Evolutionary conservation across 257 asterid species (phyloP).

Genomic region (Nicotiana tomentosiformis): DNA sequence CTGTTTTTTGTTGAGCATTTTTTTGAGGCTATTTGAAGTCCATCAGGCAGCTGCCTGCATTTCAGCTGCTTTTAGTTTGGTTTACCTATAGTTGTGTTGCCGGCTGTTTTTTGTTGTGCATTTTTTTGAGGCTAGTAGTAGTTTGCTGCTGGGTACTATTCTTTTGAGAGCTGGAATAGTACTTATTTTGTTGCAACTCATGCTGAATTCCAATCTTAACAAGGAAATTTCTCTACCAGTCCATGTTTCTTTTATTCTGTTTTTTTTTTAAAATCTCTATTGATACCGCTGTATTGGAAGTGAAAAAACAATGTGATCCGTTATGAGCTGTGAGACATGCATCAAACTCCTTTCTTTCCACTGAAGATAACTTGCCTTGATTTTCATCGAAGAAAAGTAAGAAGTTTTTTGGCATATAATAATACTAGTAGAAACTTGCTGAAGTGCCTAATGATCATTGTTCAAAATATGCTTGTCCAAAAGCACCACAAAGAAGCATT

Average conservation of each 20-base stretch:
- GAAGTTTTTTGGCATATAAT: too few relatives aligned
- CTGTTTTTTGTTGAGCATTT: conserved; percentile 10
- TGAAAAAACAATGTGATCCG: background rate
- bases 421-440: too few relatives aligned
- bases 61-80: background rate
- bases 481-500: too few relatives aligned
- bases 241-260: background rate
- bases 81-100: background rate
- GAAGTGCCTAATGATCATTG: too few relatives aligned
- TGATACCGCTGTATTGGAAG: background rate
- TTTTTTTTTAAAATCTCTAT: background rate
- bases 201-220: background rate
- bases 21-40: conserved; percentile 13
- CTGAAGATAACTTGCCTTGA: background rate
- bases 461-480: too few relatives aligned
- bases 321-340: background rate
- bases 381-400: background rate
- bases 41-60: background rate
- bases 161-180: conserved; percentile 12
- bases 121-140: conserved; percentile 17
- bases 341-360: background rate
- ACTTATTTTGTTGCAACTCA: conserved; percentile 11
- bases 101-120: conserved; percentile 6
- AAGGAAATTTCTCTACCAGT: background rate
- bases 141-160: conserved; percentile 2